Base-by-base conservation (phyloP, 805 yeast genomes). In the Jamesozyma spencerorum region DNA sequence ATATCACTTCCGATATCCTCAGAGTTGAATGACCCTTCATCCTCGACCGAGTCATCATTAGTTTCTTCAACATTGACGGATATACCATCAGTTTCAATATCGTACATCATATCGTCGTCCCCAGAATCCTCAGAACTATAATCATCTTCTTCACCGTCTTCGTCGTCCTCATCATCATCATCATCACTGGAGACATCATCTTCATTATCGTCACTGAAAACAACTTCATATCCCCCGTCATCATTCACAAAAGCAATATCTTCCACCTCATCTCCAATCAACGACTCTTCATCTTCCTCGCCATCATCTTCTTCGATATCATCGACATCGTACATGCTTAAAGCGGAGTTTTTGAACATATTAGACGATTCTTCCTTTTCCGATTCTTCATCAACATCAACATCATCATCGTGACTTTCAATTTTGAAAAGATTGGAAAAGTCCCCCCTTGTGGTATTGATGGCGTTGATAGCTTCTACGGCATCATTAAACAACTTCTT, bases 311-410 rank as follows among this genome's bases (percentile, higher is more conserved):
- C 74, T 47, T 77, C 81, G 28, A 74, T 71, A 38, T 81, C 92
- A 27, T 72, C 84, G 31, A 84, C 79, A 51, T 90, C 97, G 57
- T 82, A 90, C 94, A 90, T 88, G 1, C 96, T 97, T 31, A 90
- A 68, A 0, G 97, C 85, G 0, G 97, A 88, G 56, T 92, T 88
- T 31, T 81, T 69, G 60, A 90, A 78, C 53, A 88, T 66, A 57
- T 88, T 88, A 0, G 94, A 87, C 0, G 87, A 75, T 39, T 85
- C 90, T 39, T 82, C 94, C 29, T 74, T 77, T 17, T 66, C 65
- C 32, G 66, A 68, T 29, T 80, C 85, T 20, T 72, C 77, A n/a
- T 77, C 84, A 17, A 63, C 71, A 17, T 63, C 74, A 14, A 65
- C 74, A 13, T 68, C 73, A 20, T 75, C 72, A 30, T 79, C 90